Base-by-base conservation (phyloP, 768 basidiomycete species). In the Boletus rufocinnamomeus region DNA sequence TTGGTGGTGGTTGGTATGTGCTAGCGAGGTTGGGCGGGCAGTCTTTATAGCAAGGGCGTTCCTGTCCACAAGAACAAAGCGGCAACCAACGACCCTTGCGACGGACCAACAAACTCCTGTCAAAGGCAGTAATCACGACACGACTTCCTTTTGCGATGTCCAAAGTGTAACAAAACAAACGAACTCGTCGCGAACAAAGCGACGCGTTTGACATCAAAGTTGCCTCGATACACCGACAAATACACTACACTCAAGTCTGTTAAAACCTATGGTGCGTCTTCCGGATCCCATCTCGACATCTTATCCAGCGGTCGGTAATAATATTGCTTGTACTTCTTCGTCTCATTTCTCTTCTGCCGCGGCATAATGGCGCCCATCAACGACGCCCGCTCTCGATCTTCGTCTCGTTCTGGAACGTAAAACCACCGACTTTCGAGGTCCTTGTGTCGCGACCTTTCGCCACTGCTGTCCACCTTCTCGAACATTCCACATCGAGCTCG, bases 281-380 rank as follows among this genome's bases (percentile, higher is more conserved):
- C 88, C 2, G 82, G 77, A 71, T 91, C 88, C 88, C 88, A 91
- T 64, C 83, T 76, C 45, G 84, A 82, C 25, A 87, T 84, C 74
- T 88, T 91, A 32, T 76, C 86, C 59, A 92, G 72, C 10, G 90
- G 90, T 30, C 80, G 79, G 75, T 85, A 92, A 73, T 92, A 93
- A 74, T 93, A 93, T 70, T 90, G 87, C 71, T 92, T 92, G 60
- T 87, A 88, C 74, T 90, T 87, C 80, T 87, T 91, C 70, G 89
- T 92, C 73, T 84, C 88, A 48, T 75, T 85, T 54, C 90, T 75
- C 74, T 91, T 92, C 54, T 79, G 87, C 16, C 87, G 82, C 2
- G 88, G 88, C 88, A 89, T 89, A 78, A 89, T 84, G 59, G 83
- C 85, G 66, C 77, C 72, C 56, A 91, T 82, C 58, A 90, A 71